Evolutionary conservation across 768 basidiomycete genomes (phyloP), one percentile per base, ranked within the genome.

Genomic region (Kwoniella dendrophila): DNA sequence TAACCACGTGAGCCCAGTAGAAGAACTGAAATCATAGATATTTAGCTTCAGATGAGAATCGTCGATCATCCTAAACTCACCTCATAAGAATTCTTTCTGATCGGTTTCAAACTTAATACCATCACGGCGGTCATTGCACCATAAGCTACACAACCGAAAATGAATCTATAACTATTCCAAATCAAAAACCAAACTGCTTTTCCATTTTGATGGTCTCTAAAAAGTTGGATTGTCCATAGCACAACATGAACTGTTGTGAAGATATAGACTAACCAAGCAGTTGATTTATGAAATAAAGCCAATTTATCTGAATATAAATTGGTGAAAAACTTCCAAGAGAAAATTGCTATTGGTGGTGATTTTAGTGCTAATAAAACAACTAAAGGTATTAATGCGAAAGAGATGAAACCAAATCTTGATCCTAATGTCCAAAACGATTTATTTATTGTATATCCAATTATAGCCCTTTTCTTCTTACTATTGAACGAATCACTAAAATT

Each of bases 261-360:
- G 48, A 85, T 73, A 86, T 87, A 91, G 22, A 90, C 82, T 43
- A 90, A 78, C 54, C 88, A 81, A 1, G 87, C 90, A 3, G 84
- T 80, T 86, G 88, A 88, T 27, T 84, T 84, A 76, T 90, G 90
- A 6, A 90, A 79, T 78, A 85, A 82, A 4, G 85, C 83, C 10
- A 90, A 84, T 73, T 89, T 89, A 81, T 91, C 89, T 69, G 87
- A 88, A 68, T 85, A 84, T n/a, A 89, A 67, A 56, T 88, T 85
- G 40, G 84, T 83, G 59, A 85, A 80, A 64, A 83, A 84, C 0
- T 86, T 83, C 55, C 86, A 77, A 49, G 90, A 84, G 67, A 90
- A 85, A 50, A 90, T 70, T 58, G 89, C 88, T 69, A 89, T 87
- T 0, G 89, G 71, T 18, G 79, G 30, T 83, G 83, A 73, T 86